A percentile compares a stretch with the other conserved stretches of the same genome.
phyloP scores from a whole-genome alignment of 164 flowering plant species.

The Hamamelis virginiana region DNA sequence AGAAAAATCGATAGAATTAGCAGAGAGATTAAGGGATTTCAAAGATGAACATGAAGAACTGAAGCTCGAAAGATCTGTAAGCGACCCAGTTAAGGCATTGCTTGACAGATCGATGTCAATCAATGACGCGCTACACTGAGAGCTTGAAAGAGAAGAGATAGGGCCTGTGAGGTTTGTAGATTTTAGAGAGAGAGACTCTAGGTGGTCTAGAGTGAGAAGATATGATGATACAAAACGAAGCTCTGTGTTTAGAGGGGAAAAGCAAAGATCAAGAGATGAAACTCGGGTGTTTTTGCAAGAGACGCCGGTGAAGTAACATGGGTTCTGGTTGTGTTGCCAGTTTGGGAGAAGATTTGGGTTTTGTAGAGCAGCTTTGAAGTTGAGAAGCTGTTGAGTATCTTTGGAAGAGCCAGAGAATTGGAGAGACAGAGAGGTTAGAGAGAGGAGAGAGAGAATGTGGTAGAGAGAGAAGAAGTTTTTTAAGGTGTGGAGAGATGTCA shows the following conservation, averaged over 20 bases:
- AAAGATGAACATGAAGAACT: slow-evolving; percentile 44
- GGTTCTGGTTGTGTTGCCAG: slow-evolving; percentile 46
- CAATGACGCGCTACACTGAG: slow-evolving; percentile 32
- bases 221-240: slow-evolving; percentile 39
- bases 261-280: slow-evolving; percentile 54
- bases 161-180: slow-evolving; percentile 49
- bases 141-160: slow-evolving; percentile 30
- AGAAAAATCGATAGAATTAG: slow-evolving; percentile 41
- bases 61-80: slow-evolving; percentile 40
- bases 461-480: slow-evolving; percentile 10
- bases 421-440: slow-evolving; percentile 4
- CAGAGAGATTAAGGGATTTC: slow-evolving; percentile 57
- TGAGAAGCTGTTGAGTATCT: slow-evolving; percentile 41
- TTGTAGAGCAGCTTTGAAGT: slow-evolving; percentile 48
- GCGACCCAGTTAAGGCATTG: slow-evolving; percentile 54
- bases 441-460: slow-evolving; percentile 12
- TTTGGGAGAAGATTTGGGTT: slow-evolving; percentile 35
- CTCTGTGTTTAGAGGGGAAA: slow-evolving; percentile 27
- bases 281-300: slow-evolving; percentile 48
- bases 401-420: slow-evolving; percentile 7
- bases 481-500: slow-evolving; percentile 1
- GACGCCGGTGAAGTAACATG: slow-evolving; percentile 63
- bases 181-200: slow-evolving; percentile 43
- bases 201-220: slow-evolving; percentile 38
- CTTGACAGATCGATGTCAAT: slow-evolving; percentile 65